Conservation (phyloP, 352 stramenopile genomes). For the Globisporangium irregulare region DNA sequence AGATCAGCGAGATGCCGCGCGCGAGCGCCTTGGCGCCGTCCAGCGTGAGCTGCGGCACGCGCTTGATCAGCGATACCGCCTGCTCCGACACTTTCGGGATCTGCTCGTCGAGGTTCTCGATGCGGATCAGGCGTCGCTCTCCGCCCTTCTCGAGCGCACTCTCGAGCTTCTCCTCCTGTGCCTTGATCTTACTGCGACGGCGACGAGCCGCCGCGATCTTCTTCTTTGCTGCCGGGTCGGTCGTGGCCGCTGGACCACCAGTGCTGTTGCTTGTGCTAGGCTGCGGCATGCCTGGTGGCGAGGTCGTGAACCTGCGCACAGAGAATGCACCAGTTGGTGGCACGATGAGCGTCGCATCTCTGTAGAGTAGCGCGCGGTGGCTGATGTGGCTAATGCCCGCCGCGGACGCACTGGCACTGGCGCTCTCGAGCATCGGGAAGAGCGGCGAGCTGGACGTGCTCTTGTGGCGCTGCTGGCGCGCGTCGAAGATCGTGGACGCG, state of each 20-base stretch:
- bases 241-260: constrained; percentile 3
- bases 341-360: constrained; percentile 23
- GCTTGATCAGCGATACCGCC: constrained; percentile 65
- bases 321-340: constrained; percentile 21
- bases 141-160: constrained; percentile 75
- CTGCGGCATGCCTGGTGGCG: constrained; percentile 31
- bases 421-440: constrained; percentile 9
- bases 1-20: constrained; percentile 55
- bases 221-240: constrained; percentile 64
- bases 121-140: constrained; percentile 72
- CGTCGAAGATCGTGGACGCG: constrained; percentile 13
- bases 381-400: not conserved
- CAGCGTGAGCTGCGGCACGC: constrained; percentile 57
- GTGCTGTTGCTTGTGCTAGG: not conserved
- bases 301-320: constrained; percentile 43
- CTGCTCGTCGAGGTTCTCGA: constrained; percentile 75
- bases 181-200: constrained; percentile 76
- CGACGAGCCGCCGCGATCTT: constrained; percentile 68
- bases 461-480: constrained; percentile 14
- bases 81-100: constrained; percentile 72
- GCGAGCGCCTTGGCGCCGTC: constrained; percentile 52
- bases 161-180: constrained; percentile 75
- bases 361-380: constrained; percentile 17
- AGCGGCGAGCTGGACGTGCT: not conserved
- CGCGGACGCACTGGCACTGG: not conserved